phyloP scores from a whole-genome alignment of 75 land plant species.

The Larix kaempferi region DNA sequence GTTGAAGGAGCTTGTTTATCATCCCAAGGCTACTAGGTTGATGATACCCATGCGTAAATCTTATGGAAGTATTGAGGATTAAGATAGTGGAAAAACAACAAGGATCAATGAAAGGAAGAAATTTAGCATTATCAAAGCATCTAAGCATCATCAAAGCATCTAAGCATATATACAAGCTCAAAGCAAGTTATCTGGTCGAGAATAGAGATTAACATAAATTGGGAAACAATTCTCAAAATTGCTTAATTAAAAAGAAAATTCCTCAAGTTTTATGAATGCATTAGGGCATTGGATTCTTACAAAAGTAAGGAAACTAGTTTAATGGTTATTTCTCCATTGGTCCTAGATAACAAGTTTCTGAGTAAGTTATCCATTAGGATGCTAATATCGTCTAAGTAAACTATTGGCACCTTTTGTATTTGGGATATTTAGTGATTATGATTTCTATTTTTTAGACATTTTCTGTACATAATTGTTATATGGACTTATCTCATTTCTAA shows the following conservation, averaged over 20 bases:
- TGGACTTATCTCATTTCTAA: no score
- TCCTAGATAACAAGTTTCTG: neutral
- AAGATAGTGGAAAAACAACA: neutral
- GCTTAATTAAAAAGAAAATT: neutral
- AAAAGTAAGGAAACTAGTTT: neutral
- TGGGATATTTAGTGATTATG: neutral
- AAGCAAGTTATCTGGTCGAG: neutral
- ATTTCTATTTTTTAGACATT: neutral
- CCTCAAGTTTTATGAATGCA: neutral
- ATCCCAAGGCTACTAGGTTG: constrained; percentile 3
- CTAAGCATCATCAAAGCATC: no score
- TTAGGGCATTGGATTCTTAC: neutral
- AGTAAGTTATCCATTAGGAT: neutral
- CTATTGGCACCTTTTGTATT: no score
- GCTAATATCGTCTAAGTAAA: neutral
- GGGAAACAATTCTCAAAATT: neutral
- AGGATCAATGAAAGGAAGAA: neutral
- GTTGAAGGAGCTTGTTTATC: neutral
- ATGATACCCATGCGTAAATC: constrained; percentile 6
- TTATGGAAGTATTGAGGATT: neutral
- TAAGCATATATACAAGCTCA: no score
- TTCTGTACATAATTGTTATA: no score
- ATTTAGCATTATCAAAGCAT: neutral
- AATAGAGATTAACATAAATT: neutral
- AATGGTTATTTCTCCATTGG: no score